These are phyloP conservation scores for Grosmannia huntii DNA, from an alignment of 2,329 filamentous ascomycete species.

Conservation along the genomic window DNA sequence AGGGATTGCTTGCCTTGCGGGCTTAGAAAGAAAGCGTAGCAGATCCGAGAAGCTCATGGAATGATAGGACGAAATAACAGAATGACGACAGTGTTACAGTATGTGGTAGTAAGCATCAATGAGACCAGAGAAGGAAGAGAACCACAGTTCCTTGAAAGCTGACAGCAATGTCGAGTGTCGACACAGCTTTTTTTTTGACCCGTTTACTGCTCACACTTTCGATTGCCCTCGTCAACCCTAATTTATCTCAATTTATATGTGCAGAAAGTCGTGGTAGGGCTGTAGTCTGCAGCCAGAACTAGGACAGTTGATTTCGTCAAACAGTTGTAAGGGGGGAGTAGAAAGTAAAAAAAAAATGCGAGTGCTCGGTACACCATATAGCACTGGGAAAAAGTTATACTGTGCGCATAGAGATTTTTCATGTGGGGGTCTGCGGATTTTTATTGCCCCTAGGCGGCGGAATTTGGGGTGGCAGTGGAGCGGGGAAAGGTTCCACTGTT, in stretches of 20 bases:
- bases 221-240: background rate
- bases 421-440: background rate
- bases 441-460: background rate
- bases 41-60: constrained; percentile 89
- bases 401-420: background rate
- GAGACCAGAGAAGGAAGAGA: background rate
- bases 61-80: constrained; percentile 14
- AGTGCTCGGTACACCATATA: background rate
- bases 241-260: background rate
- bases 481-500: background rate
- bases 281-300: background rate
- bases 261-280: background rate
- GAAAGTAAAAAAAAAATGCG: background rate
- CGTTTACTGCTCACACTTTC: background rate
- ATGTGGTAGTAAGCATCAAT: background rate
- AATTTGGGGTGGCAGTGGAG: background rate
- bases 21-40: constrained; percentile 86
- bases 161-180: background rate
- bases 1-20: constrained; percentile 59
- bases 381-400: background rate
- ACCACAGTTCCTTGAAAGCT: background rate
- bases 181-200: background rate
- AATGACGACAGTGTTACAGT: background rate
- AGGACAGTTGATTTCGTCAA: background rate
- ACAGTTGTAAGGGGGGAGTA: background rate